Percentiles rank a stretch among this genome's conserved stretches.
Conservation (phyloP, 495 filamentous ascomycete genomes). For the Podospora comata region DNA sequence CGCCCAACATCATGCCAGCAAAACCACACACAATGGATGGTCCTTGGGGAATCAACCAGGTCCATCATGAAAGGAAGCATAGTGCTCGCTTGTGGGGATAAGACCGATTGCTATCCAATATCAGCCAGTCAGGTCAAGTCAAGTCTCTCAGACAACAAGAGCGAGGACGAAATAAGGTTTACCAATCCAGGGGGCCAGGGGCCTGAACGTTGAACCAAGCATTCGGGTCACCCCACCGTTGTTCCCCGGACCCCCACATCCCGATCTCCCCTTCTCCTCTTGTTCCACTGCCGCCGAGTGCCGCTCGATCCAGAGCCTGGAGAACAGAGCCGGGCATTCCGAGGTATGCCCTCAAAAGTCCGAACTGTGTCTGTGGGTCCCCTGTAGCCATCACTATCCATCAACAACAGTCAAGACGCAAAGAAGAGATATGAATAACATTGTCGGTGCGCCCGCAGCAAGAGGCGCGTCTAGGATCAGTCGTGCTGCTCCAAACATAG, state of each 20-base stretch:
- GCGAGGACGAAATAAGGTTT: background rate
- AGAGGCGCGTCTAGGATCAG: background rate
- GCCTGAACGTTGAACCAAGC: background rate
- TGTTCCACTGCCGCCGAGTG: background rate
- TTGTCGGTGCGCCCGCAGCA: background rate
- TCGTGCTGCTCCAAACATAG: background rate
- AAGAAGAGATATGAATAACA: background rate
- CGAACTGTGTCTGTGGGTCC: background rate
- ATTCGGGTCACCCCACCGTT: background rate
- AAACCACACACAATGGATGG: no score
- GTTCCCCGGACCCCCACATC: background rate
- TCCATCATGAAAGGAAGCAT: no score
- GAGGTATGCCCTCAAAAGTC: background rate
- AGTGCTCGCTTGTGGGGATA: no score
- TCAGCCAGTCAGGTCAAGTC: background rate
- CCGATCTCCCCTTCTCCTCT: conserved; percentile 1
- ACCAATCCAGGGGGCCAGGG: background rate
- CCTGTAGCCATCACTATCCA: background rate
- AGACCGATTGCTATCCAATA: background rate
- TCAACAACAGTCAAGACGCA: background rate
- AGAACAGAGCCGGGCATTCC: background rate
- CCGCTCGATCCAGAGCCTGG: background rate
- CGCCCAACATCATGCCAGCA: no score
- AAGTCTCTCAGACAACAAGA: background rate
- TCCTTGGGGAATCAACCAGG: no score